Base-by-base conservation (phyloP, 169 alveolate genomes). In the Plasmodium vinckei region DNA sequence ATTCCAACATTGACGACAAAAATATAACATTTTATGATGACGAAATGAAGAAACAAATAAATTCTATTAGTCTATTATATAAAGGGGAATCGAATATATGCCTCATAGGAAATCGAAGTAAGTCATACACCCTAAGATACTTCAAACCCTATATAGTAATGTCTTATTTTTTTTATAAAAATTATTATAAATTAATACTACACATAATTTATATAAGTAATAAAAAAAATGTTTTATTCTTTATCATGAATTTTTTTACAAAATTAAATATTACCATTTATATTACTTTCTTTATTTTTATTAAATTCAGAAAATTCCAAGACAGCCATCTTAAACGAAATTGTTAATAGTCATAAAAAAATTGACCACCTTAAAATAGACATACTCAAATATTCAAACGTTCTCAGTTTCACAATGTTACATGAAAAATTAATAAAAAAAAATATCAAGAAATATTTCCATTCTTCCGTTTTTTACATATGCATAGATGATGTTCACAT, bases 401-500 rank as follows among this genome's bases (percentile, higher is more conserved):
- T 79, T 56, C 49, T 79, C 10, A 79, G 68, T 79, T 79, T 67
- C 65, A 79, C 65, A 79, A 53, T 67, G 4, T 27, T 79, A 17
- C 75, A 79, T 27, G 89, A 79, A 9, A 79, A 67, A 23, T 54
- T 79, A 61, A 61, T 71, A 65, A 79, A 79, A 67, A 79, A 79
- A 65, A 79, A 79, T 33, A 70, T 79, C 15, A 79, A 67, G 60
- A 64, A 56, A 19, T 79, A 79, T 27, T 65, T 64, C 51, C 89
- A 79, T 49, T 49, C 19, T 19, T 67, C 89, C 15, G 70, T 79
- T 47, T 49, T 79, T 13, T 79, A 79, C 27, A 67, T 79, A 9
- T 79, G 89, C 53, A 54, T 79, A 79, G 89, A 79, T 64, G 89
- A 79, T 64, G 47, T 79, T 27, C 89, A 79, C 53, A 67, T 79